phyloP scores from a whole-genome alignment of 352 stramenopile species.

The Pythium dissimile region DNA sequence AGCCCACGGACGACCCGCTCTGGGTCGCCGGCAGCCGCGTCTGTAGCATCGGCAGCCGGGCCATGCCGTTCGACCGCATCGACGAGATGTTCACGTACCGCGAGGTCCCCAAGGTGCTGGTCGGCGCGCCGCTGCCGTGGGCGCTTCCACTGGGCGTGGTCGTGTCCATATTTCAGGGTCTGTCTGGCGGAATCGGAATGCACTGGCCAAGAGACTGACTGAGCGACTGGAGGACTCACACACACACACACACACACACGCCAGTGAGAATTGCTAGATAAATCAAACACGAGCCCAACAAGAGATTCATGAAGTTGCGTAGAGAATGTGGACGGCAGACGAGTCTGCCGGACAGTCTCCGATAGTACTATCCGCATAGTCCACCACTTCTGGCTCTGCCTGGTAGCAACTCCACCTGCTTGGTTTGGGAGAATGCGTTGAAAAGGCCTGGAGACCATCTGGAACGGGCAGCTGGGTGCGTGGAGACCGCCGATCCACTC shows the following conservation, averaged over 20 bases:
- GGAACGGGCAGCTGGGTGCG: background rate
- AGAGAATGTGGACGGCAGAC: too few species aligned
- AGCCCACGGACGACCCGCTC: background rate
- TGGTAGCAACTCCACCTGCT: background rate
- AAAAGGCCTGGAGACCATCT: background rate
- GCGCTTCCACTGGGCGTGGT: background rate
- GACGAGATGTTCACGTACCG: constrained; percentile 13
- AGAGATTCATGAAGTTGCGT: too few species aligned
- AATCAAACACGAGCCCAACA: too few species aligned
- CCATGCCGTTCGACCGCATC: background rate
- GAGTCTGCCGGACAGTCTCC: too few species aligned
- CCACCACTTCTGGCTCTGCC: too few species aligned
- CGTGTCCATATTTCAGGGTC: background rate
- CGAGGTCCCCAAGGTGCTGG: background rate
- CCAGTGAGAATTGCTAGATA: too few species aligned
- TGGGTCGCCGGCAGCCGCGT: background rate
- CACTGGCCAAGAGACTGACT: too few species aligned
- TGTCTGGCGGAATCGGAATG: too few species aligned
- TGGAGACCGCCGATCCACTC: background rate
- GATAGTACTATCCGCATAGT: too few species aligned
- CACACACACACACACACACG: too few species aligned
- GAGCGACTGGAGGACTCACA: too few species aligned
- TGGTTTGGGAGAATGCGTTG: background rate
- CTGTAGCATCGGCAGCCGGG: background rate
- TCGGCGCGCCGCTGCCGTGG: background rate